Evolutionary conservation across 768 basidiomycete species (phyloP), one percentile per base, ranked within the genome.

Genomic region (Mycena galericulata): DNA sequence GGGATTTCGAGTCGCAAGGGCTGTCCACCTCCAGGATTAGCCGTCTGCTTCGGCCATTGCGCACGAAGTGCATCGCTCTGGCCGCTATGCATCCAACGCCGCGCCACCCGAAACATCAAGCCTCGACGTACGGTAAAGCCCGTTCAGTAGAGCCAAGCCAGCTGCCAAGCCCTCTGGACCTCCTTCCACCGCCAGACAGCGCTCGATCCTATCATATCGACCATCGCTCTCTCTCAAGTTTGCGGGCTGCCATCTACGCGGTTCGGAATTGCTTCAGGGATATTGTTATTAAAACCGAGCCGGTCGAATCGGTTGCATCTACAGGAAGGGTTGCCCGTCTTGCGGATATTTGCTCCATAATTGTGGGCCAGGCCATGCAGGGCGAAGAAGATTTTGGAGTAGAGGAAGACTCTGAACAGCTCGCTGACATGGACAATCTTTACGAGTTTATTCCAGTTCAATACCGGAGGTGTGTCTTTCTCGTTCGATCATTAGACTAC

Each of bases 191-290:
- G 18, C 81, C 84, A 4, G 76, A 80, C 22, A 77, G 73, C 22
- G 65, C 79, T 55, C 18, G 47, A 74, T 56, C 80, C 79, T 43
- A 72, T 58, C 66, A 67, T 12, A 17, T 63, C 7, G 67, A 68
- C 5, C 53, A 67, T 61, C 55, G 60, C 22, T 50, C 60, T 49
- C 32, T 34, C 24, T 56, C 56, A 9, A 51, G 22, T 26, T 55
- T 68, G 15, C 60, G 55, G 18, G 34, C 61, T 24, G 62, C 62
- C 49, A 34, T 89, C 11, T 82, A 88, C 72, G 86, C 85, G 17
- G 81, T 90, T 18, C 80, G 86, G n/a, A 86, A 87, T 67, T 84
- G 84, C 57, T 91, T 88, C 76, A 81, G 79, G 54, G 87, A 88
- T 62, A 74, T 90, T 47, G 78, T 86, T 4, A 71, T 84, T 38